A percentile compares a stretch with the other conserved stretches of the same genome.
Evolutionary conservation across 768 basidiomycete genomes (phyloP).

Genomic region (Leccinum imitatum): DNA sequence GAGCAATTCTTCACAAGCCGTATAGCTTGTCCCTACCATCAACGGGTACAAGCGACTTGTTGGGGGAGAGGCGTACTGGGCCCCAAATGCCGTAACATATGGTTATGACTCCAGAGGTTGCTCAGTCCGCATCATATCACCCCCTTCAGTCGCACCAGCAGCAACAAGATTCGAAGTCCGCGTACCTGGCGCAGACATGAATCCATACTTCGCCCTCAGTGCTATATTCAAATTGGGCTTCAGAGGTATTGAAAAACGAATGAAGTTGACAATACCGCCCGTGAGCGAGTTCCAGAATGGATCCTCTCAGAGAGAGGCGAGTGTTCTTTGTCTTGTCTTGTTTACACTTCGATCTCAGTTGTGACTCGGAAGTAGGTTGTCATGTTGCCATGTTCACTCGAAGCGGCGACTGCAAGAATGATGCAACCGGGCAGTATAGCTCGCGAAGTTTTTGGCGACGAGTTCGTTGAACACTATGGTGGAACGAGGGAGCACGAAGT

Average conservation of each 20-base stretch:
- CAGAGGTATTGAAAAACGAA: constrained; percentile 80
- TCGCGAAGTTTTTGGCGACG: constrained; percentile 82
- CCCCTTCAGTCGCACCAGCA: constrained; percentile 76
- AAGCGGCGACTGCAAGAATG: constrained; percentile 79
- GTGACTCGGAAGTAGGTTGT: constrained; percentile 45
- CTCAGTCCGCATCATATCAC: constrained; percentile 88
- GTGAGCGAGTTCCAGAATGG: constrained; percentile 38
- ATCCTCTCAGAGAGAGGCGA: constrained; percentile 57
- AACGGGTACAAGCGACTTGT: constrained; percentile 97
- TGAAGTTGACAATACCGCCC: constrained; percentile 68
- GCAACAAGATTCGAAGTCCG: constrained; percentile 93
- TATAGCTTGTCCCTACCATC: constrained; percentile 81
- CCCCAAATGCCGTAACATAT: constrained; percentile 89
- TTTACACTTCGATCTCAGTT: not conserved
- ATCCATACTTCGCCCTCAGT: constrained; percentile 85
- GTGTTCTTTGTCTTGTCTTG: constrained; percentile 35
- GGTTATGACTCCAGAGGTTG: constrained; percentile 95
- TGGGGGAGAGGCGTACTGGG: constrained; percentile 93
- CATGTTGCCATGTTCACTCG: constrained; percentile 77
- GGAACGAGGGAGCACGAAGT: constrained; percentile 95
- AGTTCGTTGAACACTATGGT: constrained; percentile 92
- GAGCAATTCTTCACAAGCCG: not conserved
- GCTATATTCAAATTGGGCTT: constrained; percentile 87
- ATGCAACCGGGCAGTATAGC: constrained; percentile 77
- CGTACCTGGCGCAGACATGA: constrained; percentile 96